phyloP scores from a whole-genome alignment of 1,284 basidiomycete species.

The Fomitopsis betulina region DNA sequence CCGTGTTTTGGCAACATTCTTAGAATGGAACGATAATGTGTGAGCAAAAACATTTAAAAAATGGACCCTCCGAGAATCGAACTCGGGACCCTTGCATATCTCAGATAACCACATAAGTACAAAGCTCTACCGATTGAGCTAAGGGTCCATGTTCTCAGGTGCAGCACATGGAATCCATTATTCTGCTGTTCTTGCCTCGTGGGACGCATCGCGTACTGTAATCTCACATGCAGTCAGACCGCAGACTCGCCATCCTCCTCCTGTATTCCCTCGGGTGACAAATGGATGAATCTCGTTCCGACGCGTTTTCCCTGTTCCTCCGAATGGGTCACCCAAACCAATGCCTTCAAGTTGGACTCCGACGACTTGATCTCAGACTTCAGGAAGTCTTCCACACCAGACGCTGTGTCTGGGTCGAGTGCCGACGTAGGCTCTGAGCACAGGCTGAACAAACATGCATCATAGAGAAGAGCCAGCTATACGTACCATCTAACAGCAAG shows the following conservation, averaged over 20 bases:
- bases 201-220: no score
- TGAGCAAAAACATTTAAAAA: constrained; percentile 1
- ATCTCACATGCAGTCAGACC: constrained; percentile 11
- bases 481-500: constrained; percentile 77
- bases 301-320: constrained; percentile 73
- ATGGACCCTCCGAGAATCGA: constrained; percentile 32
- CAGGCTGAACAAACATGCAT: neutral
- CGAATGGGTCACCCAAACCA: constrained; percentile 87
- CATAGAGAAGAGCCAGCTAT: neutral
- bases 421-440: constrained; percentile 80
- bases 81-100: constrained; percentile 44
- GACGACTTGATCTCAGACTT: constrained; percentile 43
- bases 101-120: constrained; percentile 41
- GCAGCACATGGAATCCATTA: neutral
- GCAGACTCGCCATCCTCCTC: constrained; percentile 39
- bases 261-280: constrained; percentile 41
- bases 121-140: constrained; percentile 47
- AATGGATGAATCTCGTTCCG: constrained; percentile 62
- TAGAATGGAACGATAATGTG: neutral
- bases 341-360: constrained; percentile 56
- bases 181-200: no score
- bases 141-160: constrained; percentile 29
- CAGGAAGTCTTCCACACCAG: constrained; percentile 62
- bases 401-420: constrained; percentile 66
- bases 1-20: no score